These are phyloP conservation scores for Penicillium sp. DNA, from an alignment of 2,329 filamentous ascomycete species.

Conservation along the genomic window DNA sequence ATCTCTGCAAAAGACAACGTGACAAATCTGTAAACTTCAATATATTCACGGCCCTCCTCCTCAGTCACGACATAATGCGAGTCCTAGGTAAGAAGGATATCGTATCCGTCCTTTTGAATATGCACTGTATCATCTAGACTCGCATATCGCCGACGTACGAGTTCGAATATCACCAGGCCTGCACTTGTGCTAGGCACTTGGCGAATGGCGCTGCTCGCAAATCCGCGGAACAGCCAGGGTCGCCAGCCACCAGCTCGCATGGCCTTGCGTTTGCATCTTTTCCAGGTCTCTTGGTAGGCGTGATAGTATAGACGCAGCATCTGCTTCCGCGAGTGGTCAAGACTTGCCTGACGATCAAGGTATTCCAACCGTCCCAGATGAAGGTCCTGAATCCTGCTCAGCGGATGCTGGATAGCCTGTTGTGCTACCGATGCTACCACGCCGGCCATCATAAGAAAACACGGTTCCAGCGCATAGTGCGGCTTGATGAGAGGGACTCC, in stretches of 20 bases:
- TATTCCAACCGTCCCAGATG: slow-evolving; percentile 58
- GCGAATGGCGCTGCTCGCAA: slow-evolving; percentile 53
- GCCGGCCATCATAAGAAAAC: slow-evolving; percentile 58
- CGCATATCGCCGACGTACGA: slow-evolving; percentile 59
- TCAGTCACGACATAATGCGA: background rate
- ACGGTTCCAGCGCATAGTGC: slow-evolving; percentile 60
- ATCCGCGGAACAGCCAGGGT: slow-evolving; percentile 55
- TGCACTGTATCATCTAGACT: slow-evolving; percentile 50
- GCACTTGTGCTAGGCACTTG: slow-evolving; percentile 62
- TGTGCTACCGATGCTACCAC: slow-evolving; percentile 56
- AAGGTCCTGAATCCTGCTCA: slow-evolving; percentile 56
- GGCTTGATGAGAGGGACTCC: slow-evolving; percentile 51
- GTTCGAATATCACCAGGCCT: slow-evolving; percentile 61
- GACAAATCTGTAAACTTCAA: background rate
- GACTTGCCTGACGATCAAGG: slow-evolving; percentile 51
- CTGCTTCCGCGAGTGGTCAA: slow-evolving; percentile 38
- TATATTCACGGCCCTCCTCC: background rate
- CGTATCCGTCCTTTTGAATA: slow-evolving; percentile 58
- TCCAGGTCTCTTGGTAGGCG: slow-evolving; percentile 58
- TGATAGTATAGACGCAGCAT: slow-evolving; percentile 55
- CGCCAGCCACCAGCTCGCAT: slow-evolving; percentile 51
- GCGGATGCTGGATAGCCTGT: slow-evolving; percentile 56
- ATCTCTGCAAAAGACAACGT: background rate
- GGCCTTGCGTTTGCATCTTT: slow-evolving; percentile 51
- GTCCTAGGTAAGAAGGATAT: slow-evolving; percentile 52